Evolutionary conservation across 345 rosid species (phyloP).

Genomic region (Iberis pinnata): DNA sequence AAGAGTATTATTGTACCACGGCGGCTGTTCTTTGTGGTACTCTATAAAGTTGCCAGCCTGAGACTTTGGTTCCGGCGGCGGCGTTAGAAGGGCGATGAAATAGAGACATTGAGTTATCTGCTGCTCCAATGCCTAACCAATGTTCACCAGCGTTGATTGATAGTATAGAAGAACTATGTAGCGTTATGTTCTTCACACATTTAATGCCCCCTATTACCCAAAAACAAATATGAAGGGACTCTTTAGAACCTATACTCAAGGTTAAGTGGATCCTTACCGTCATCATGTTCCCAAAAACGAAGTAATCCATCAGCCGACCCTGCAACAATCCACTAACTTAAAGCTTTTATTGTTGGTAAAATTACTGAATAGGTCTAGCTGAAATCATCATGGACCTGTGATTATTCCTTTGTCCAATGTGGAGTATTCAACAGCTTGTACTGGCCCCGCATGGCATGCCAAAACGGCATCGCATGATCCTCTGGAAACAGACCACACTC

Average conservation of each 20-base stretch:
- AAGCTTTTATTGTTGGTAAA: slow-evolving; percentile 5
- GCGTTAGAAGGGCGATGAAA: slow-evolving; percentile 81
- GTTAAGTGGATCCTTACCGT: slow-evolving; percentile 43
- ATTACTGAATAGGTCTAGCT: not conserved
- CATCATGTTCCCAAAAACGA: slow-evolving; percentile 98
- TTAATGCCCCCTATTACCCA: slow-evolving; percentile 55
- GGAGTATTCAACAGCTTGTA: slow-evolving; percentile 78
- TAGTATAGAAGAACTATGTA: slow-evolving; percentile 67
- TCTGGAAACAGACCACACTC: slow-evolving; percentile 92
- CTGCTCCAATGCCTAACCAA: slow-evolving; percentile 97
- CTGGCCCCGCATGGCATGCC: slow-evolving; percentile 96
- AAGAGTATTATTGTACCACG: slow-evolving; percentile 54
- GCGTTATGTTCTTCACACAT: slow-evolving; percentile 85
- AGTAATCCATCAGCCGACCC: slow-evolving; percentile 97
- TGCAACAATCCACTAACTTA: slow-evolving; percentile 31
- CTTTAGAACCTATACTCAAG: no score
- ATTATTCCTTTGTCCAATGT: slow-evolving; percentile 77
- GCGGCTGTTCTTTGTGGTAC: slow-evolving; percentile 84
- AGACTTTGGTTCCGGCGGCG: slow-evolving; percentile 71
- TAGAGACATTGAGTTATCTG: slow-evolving; percentile 98
- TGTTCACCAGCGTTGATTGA: slow-evolving; percentile 90
- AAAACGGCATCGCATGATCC: slow-evolving; percentile 89
- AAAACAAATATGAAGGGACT: no score
- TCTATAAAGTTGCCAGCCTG: slow-evolving; percentile 97
- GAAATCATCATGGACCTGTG: slow-evolving; percentile 50